phyloP scores from a whole-genome alignment of 495 filamentous ascomycete species.

The Aspergillus kassunensis region DNA sequence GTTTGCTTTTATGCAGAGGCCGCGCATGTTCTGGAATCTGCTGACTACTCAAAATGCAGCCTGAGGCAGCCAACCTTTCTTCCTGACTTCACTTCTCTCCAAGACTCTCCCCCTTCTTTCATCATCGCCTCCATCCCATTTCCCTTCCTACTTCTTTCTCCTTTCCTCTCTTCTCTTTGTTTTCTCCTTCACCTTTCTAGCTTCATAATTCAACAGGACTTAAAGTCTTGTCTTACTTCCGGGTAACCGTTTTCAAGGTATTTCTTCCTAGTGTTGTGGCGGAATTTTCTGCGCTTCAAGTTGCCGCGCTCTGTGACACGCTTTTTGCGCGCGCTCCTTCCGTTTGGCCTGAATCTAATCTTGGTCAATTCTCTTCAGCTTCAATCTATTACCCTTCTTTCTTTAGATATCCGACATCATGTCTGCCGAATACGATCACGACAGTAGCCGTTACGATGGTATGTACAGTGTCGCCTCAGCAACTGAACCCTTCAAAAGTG shows the following conservation, averaged over 20 bases:
- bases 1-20: slow-evolving; percentile 10
- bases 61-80: slow-evolving; percentile 2
- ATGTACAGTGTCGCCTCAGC: slow-evolving; percentile 33
- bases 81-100: too few species aligned
- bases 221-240: slow-evolving; percentile 1
- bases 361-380: slow-evolving; percentile 15
- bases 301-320: slow-evolving; percentile 8
- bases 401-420: slow-evolving; percentile 29
- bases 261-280: slow-evolving; percentile 9
- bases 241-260: slow-evolving; percentile 4
- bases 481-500: background rate
- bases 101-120: slow-evolving; percentile 27
- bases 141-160: slow-evolving; percentile 14
- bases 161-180: slow-evolving; percentile 8
- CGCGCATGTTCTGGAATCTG: slow-evolving; percentile 20
- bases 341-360: slow-evolving; percentile 5
- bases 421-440: slow-evolving; percentile 81
- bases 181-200: slow-evolving; percentile 1
- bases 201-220: background rate
- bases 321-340: slow-evolving; percentile 13
- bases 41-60: slow-evolving; percentile 6
- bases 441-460: slow-evolving; percentile 85
- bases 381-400: slow-evolving; percentile 15
- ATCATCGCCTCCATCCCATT: slow-evolving; percentile 20
- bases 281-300: slow-evolving; percentile 11